Evolutionary conservation across 192 early-diverging fungal species (phyloP).

Genomic region (Mortierella hygrophila): DNA sequence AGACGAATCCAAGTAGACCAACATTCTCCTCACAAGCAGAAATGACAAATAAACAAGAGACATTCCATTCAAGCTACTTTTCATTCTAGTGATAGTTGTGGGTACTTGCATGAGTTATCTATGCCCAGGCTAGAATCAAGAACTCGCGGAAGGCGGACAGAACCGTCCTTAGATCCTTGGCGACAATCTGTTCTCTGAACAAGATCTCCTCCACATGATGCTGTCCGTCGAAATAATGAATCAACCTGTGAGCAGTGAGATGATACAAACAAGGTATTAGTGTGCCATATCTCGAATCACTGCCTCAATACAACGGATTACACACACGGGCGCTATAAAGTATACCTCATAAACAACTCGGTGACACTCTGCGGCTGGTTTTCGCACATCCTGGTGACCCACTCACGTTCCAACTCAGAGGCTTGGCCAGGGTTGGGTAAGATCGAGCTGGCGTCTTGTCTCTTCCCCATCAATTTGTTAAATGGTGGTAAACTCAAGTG

Average conservation of each 20-base stretch:
- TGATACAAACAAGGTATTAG: neutral
- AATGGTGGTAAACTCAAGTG: conserved; percentile 33
- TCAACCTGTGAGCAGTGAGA: conserved; percentile 60
- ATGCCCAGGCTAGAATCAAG: conserved; percentile 50
- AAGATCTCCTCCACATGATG: conserved; percentile 86
- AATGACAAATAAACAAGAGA: too few relatives aligned
- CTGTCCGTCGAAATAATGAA: conserved; percentile 83
- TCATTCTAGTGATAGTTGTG: neutral
- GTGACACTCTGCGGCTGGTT: conserved; percentile 68
- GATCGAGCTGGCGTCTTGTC: conserved; percentile 53
- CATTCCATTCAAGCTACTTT: too few relatives aligned
- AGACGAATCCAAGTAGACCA: neutral
- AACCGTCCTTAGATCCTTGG: conserved; percentile 54
- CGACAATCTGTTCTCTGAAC: conserved; percentile 50
- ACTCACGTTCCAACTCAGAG: conserved; percentile 62
- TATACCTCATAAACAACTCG: conserved; percentile 69
- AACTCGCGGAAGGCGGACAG: conserved; percentile 44
- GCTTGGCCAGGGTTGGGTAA: conserved; percentile 62
- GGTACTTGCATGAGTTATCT: neutral
- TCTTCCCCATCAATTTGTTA: conserved; percentile 26
- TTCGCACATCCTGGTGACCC: conserved; percentile 61
- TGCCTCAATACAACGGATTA: too few relatives aligned
- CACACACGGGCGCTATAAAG: too few relatives aligned
- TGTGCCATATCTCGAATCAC: neutral
- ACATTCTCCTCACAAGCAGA: too few relatives aligned